Base-by-base conservation (phyloP, 179 eudicot species). In the Spinacia oleracea region DNA sequence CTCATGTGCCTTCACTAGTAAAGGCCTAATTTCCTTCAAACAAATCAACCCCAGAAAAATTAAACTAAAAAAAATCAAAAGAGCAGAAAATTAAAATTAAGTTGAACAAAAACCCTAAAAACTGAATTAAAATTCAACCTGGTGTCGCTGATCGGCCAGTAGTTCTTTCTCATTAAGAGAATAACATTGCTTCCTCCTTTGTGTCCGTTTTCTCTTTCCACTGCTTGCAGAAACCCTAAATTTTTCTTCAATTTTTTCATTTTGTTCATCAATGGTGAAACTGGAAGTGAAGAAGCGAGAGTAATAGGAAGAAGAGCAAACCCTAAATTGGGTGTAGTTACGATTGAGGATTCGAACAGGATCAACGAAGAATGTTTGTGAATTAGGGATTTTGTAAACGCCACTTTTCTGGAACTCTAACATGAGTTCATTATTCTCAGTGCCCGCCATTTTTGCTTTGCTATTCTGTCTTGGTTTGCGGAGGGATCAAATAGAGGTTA, bases 261-360 rank as follows among this genome's bases (percentile, higher is more conserved):
- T 25, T 21, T 64, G 46, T 53, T 70, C 45, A 38, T 62, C 66
- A 34, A 77, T 66, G 43, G 79, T 1, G 78, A n/a, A 20, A 12
- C 68, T 66, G 79, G 81, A 58, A 43, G 81, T 73, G 89, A 90
- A 93, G 85, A 90, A 90, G 46, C 98, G 93, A 56, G 98, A 89
- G 88, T 95, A 95, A 83, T 95, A 95, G 16, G 83, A 80, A 9
- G 89, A 83, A 20, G 95, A 84, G 21, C 90, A 89, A 77, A 95
- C 88, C 87, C 86, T 85, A 81, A 88, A 90, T 60, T 84, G 89
- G 21, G 88, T 73, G 85, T 93, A 95, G 12, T 84, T 86, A 11
- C 83, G 89, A 77, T 91, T 91, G 74, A 95, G 89, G 43, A 89
- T 76, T 70, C 93, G 90, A 80, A 95, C 97, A 11, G 98, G 91